Evolutionary conservation across 306 rosid species (phyloP).

Genomic region (Crotalaria pallida): DNA sequence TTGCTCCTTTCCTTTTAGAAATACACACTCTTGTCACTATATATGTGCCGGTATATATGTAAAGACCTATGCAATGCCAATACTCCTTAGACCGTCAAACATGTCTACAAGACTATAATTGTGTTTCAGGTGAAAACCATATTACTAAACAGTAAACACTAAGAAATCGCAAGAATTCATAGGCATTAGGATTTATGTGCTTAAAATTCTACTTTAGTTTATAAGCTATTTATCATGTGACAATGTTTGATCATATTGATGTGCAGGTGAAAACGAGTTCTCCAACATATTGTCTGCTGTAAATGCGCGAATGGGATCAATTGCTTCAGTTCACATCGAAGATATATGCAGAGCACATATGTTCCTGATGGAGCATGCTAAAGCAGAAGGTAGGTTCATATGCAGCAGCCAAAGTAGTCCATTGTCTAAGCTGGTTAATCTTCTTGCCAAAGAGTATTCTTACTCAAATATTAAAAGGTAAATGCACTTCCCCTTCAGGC

Average conservation of each 20-base stretch:
- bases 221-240: not conserved
- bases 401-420: constrained; percentile 50
- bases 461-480: constrained; percentile 33
- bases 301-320: constrained; percentile 75
- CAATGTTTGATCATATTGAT: not conserved
- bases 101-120: too few species aligned
- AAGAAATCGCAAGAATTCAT: too few species aligned
- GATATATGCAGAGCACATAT: constrained; percentile 79
- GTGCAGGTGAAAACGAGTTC: constrained; percentile 45
- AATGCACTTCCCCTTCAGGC: not conserved
- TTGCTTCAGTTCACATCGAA: constrained; percentile 63
- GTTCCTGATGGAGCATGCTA: constrained; percentile 65
- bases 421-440: constrained; percentile 37
- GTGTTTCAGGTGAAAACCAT: not conserved
- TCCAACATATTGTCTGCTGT: constrained; percentile 54
- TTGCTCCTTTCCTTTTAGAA: too few species aligned
- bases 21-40: too few species aligned
- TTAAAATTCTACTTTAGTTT: not conserved
- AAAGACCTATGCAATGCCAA: too few species aligned
- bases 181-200: not conserved
- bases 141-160: not conserved
- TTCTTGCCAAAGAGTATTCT: constrained; percentile 43
- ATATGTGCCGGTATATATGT: too few species aligned
- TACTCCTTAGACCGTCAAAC: too few species aligned
- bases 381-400: constrained; percentile 60